Evolutionary conservation across 2,329 filamentous ascomycete species (phyloP), one percentile per base, ranked within the genome.

Genomic region (Ophiostoma piceae): DNA sequence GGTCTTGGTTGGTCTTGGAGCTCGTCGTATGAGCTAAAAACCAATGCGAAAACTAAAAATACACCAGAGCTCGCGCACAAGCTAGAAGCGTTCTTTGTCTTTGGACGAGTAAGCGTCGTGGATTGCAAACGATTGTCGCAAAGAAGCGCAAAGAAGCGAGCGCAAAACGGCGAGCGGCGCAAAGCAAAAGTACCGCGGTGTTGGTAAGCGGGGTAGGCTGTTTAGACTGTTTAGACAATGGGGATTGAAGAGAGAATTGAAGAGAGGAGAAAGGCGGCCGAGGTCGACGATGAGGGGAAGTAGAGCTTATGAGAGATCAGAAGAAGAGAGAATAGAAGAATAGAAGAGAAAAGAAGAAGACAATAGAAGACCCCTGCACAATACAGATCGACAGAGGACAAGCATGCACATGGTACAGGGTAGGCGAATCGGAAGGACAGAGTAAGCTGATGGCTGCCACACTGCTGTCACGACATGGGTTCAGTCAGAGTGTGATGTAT

Each of bases 161-260:
- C 57, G 29, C 26, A 32, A 62, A 35, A 57, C 51, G 51, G 51
- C 22, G 9, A 57, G 51, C 51, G 51, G 26, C 51, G 51, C 35
- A 35, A 35, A 35, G 19, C 37, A 54, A 60, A 68, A 64, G 54
- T 60, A 39, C 67, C 16, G 67, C 35, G 41, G 29, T 3, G n/a
- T 29, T 26, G 47, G 47, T n/a, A 26, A 26, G 51, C 51, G 51
- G 51, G 51, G 57, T 60, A 14, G 22, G n/a, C 22, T 29, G 26
- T 1, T 29, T 29, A 29, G 26, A 29, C 22, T 29, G 26, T 1
- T 29, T 29, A 29, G 26, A 29, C 26, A 29, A 29, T 29, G 26
- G 26, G 26, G 26, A 29, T 29, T 29, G 26, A 29, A 26, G 26
- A 43, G 67, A n/a, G 2, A 32, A 60, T 32, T 26, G 29, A 22